These are phyloP conservation scores for Lecanicillium sp. DNA, from an alignment of 2,329 filamentous ascomycete species.

Conservation along the genomic window DNA sequence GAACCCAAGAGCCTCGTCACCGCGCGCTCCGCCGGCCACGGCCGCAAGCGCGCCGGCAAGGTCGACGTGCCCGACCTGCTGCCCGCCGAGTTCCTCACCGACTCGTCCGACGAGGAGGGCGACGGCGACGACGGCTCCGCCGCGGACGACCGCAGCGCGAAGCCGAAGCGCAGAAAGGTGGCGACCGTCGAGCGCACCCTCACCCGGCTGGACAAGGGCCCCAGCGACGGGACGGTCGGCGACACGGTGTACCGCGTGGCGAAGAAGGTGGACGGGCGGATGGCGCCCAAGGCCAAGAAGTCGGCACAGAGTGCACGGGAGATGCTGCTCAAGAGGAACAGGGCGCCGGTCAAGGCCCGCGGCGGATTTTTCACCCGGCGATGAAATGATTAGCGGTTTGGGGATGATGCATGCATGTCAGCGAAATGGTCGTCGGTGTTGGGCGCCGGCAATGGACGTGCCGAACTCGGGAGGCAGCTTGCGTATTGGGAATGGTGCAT, in stretches of 20 bases:
- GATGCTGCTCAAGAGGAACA: constrained; percentile 39
- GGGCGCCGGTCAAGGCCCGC: constrained; percentile 29
- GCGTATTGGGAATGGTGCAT: too few species aligned
- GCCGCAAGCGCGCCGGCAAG: constrained; percentile 1
- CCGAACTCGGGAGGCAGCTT: neutral
- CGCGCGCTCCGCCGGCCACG: neutral
- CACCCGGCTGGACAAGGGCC: constrained; percentile 31
- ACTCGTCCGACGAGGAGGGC: constrained; percentile 43
- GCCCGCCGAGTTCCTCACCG: constrained; percentile 47
- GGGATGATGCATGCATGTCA: too few species aligned
- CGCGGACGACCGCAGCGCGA: constrained; percentile 18
- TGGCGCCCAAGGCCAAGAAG: constrained; percentile 44
- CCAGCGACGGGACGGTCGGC: constrained; percentile 44
- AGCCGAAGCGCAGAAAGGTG: constrained; percentile 40
- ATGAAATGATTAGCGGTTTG: too few species aligned
- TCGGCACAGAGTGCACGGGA: constrained; percentile 37
- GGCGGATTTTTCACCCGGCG: constrained; percentile 38
- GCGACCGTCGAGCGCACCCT: constrained; percentile 33
- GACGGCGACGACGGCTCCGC: constrained; percentile 23
- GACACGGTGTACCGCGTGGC: constrained; percentile 48
- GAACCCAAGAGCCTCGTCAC: constrained; percentile 17
- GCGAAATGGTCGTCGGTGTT: neutral
- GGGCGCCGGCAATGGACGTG: neutral
- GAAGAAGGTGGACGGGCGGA: constrained; percentile 36
- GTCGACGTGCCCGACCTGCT: constrained; percentile 37